A percentile compares a stretch with the other conserved stretches of the same genome.
phyloP scores from a whole-genome alignment of 331 rosid genomes.

The Malus hybrid region DNA sequence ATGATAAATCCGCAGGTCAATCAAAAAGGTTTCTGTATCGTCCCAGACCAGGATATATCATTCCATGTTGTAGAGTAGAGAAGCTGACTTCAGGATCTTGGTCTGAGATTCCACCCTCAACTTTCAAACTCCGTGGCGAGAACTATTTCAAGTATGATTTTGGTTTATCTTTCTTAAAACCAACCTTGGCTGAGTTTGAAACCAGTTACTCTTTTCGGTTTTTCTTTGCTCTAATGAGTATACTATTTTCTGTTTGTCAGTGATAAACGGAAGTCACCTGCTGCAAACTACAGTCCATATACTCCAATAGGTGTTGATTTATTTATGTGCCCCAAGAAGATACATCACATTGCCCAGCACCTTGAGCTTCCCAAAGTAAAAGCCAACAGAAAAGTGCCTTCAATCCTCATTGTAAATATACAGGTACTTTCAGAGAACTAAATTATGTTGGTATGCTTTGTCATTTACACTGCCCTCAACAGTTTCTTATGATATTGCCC shows the following conservation, averaged over 20 bases:
- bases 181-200: not conserved
- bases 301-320: conserved; percentile 53
- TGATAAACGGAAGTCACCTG: conserved; percentile 71
- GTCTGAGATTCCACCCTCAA: conserved; percentile 85
- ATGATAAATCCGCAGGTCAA: conserved; percentile 44
- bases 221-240: not conserved
- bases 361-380: conserved; percentile 77
- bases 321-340: conserved; percentile 63
- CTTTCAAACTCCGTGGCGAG: conserved; percentile 80
- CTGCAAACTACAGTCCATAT: conserved; percentile 69
- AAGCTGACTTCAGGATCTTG: conserved; percentile 59
- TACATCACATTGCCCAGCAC: conserved; percentile 72
- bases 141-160: conserved; percentile 71
- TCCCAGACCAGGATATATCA: conserved; percentile 58
- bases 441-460: not conserved
- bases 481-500: conserved; percentile 8
- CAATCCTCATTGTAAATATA: conserved; percentile 79
- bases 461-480: not conserved
- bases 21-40: conserved; percentile 50
- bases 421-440: conserved; percentile 40
- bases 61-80: conserved; percentile 64
- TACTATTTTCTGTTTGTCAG: conserved; percentile 33
- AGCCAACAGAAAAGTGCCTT: conserved; percentile 43
- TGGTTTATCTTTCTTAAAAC: not conserved
- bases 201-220: not conserved